phyloP scores from a whole-genome alignment of 768 basidiomycete genomes.

The Hebeloma cylindrosporum region DNA sequence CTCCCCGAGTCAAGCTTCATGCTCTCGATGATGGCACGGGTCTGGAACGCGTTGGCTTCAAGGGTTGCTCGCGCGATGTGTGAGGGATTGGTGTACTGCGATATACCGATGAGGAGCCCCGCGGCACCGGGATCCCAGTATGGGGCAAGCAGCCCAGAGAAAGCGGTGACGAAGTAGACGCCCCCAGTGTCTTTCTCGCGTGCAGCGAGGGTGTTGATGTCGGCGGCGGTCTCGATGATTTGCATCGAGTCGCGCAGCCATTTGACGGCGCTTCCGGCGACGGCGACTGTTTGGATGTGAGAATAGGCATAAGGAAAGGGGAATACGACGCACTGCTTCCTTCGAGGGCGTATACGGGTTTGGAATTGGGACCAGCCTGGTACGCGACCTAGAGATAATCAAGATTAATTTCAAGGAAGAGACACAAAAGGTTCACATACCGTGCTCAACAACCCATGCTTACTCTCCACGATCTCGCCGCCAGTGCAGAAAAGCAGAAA shows the following conservation, averaged over 20 bases:
- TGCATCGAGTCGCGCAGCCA: conserved; percentile 94
- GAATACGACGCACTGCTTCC: conserved; percentile 71
- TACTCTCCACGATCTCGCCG: conserved; percentile 77
- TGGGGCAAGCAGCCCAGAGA: conserved; percentile 93
- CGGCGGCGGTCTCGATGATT: conserved; percentile 74
- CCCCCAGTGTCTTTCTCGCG: conserved; percentile 81
- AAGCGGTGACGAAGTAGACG: conserved; percentile 95
- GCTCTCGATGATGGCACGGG: conserved; percentile 90
- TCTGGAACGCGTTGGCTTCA: conserved; percentile 96
- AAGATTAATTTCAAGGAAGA: conserved; percentile 1
- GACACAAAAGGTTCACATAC: conserved; percentile 38
- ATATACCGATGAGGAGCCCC: conserved; percentile 81
- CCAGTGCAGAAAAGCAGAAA: conserved; percentile 97
- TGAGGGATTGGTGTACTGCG: conserved; percentile 85
- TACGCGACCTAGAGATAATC: conserved; percentile 68
- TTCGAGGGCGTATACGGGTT: conserved; percentile 91
- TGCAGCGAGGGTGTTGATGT: conserved; percentile 84
- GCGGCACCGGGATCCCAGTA: conserved; percentile 96
- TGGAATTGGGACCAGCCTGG: conserved; percentile 74
- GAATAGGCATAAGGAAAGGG: conserved; percentile 1
- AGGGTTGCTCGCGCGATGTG: conserved; percentile 95
- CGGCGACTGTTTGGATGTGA: conserved; percentile 60
- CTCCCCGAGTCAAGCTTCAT: conserved; percentile 89
- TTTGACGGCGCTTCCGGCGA: conserved; percentile 94
- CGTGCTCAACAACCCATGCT: conserved; percentile 86